Base-by-base conservation (phyloP, 495 filamentous ascomycete species). In the Penicillium salamii region DNA sequence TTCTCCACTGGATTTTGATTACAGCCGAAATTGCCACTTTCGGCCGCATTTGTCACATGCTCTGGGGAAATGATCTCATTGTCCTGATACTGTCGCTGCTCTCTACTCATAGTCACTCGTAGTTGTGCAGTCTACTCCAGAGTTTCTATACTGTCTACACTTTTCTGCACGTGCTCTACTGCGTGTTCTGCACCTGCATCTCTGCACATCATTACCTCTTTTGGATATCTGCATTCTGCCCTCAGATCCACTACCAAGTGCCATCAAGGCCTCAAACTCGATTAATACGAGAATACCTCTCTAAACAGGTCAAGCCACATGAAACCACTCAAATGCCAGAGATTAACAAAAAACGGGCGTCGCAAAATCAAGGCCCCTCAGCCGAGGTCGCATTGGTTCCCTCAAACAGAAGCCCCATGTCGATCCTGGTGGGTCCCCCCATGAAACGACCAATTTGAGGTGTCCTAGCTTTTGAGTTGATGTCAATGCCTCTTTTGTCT, bases 351-450 rank as follows among this genome's bases (percentile, higher is more conserved):
- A 32, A 32, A 3, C 12, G 29, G 29, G 12, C 7, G 29, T 32
- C 29, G 7, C 7, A 32, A 32, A 32, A 7, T 32, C 36, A 7
- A 39, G 29, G 3, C 29, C 23, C 23, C 23, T 26, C 6, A 33
- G 46, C 46, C 46, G 46, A 48, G 46, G 46, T 48, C 35, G 46
- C 46, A 40, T 31, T 33, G 46, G 35, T 32, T 37, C n/a, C 46
- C 35, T n/a, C 18, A 40, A 48, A 12, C n/a, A 37, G 46, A n/a
- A 32, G 29, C 5, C 29, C 29, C 29, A 17, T 42, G 28, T 9
- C 31, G 47, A 42, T 50, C 47, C 20, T 15, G n/a, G 47, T 50
- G 38, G 44, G 14, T 32, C 5, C 13, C 19, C 7, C n/a, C 14
- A 5, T 41, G 13, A n/a, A 15, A 26, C 23, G 7, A 8, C 1